phyloP scores from a whole-genome alignment of 441 rosid species.

The Erodium trifolium region DNA sequence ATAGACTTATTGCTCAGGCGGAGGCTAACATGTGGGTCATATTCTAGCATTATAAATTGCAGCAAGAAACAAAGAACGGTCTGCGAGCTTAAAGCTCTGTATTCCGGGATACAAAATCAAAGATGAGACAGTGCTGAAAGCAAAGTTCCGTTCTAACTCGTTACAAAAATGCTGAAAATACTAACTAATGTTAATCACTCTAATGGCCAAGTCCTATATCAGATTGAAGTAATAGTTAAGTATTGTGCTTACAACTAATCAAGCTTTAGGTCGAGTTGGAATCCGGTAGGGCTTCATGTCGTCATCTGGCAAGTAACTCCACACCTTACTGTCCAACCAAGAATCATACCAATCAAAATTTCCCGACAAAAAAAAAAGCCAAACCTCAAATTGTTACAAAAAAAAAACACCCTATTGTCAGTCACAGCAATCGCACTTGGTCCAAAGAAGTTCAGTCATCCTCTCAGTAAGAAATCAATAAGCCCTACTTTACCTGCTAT shows the following conservation, averaged over 20 bases:
- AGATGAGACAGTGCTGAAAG: background rate
- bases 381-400: background rate
- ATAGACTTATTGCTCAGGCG: too few species aligned
- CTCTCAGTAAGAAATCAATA: background rate
- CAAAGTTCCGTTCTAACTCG: background rate
- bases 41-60: background rate
- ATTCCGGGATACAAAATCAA: background rate
- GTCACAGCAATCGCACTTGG: background rate
- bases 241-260: background rate
- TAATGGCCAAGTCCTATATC: background rate
- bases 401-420: background rate
- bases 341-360: background rate
- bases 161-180: background rate
- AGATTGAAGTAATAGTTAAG: background rate
- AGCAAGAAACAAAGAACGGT: background rate
- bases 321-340: background rate
- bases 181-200: background rate
- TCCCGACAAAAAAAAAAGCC: background rate
- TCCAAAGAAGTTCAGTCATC: background rate
- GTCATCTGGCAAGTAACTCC: background rate
- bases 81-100: background rate
- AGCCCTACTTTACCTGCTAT: background rate
- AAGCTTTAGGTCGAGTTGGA: background rate
- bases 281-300: background rate
- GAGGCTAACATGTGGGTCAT: too few species aligned